Evolutionary conservation across 2,329 filamentous ascomycete species (phyloP).

Genomic region (Pseudocercospora pini-densiflorae): DNA sequence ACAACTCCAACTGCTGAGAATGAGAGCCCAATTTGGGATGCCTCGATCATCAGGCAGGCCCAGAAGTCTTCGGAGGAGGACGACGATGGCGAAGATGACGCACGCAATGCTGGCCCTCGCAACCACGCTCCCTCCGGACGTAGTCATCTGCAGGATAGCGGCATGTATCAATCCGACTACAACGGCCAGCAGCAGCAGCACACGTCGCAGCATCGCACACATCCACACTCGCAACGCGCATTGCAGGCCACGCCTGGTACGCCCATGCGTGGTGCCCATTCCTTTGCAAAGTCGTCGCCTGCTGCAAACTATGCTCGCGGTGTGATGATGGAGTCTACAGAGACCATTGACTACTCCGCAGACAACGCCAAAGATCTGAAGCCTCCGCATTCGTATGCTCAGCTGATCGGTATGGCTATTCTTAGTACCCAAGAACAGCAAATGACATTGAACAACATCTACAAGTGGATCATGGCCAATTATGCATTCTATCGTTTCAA

Average conservation of each 20-base stretch:
- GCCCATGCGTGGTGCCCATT: constrained; percentile 39
- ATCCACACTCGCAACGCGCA: constrained; percentile 43
- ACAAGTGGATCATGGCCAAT: constrained; percentile 86
- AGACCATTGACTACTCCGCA: constrained; percentile 74
- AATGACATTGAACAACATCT: constrained; percentile 89
- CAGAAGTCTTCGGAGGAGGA: constrained; percentile 49
- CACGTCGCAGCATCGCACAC: constrained; percentile 34
- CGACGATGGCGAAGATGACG: constrained; percentile 44
- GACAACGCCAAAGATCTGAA: constrained; percentile 91
- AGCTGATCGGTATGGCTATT: constrained; percentile 96
- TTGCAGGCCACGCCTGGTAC: constrained; percentile 42
- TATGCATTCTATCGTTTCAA: constrained; percentile 93
- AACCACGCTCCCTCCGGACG: constrained; percentile 20
- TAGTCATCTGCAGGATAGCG: constrained; percentile 27
- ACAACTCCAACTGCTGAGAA: constrained; percentile 76
- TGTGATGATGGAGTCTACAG: constrained; percentile 57
- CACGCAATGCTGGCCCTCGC: constrained; percentile 22
- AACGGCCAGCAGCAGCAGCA: constrained; percentile 29
- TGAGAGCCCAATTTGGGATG: constrained; percentile 68
- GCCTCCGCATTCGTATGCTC: constrained; percentile 93
- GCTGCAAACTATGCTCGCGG: constrained; percentile 53
- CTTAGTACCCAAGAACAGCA: constrained; percentile 84
- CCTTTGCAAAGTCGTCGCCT: constrained; percentile 51
- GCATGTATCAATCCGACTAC: constrained; percentile 33
- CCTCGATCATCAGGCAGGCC: constrained; percentile 43